A percentile compares a stretch with the other conserved stretches of the same genome.
Evolutionary conservation across 768 basidiomycete genomes (phyloP).

Genomic region (Hericium coralloides): DNA sequence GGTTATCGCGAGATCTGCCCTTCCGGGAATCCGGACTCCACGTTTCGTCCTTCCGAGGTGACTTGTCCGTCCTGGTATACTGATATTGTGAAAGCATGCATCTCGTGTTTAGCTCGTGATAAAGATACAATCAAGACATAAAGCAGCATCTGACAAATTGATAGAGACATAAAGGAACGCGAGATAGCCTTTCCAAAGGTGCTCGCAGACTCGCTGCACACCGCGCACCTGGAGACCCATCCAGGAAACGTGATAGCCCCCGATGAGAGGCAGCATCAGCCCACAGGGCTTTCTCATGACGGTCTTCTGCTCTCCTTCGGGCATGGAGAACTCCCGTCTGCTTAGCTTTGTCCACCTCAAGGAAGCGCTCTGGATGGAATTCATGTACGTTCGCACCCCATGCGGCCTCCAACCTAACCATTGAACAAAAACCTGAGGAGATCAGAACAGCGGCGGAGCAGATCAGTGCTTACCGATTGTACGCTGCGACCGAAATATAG

Average conservation of each 20-base stretch:
- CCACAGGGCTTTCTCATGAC: conserved; percentile 4
- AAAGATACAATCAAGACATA: too few species aligned
- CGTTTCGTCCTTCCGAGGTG: neutral
- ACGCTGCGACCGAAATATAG: conserved; percentile 3
- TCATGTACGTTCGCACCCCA: conserved; percentile 10
- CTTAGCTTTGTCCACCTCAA: neutral
- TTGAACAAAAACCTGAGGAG: neutral
- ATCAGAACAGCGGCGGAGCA: neutral
- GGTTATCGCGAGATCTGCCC: too few species aligned
- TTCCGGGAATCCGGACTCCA: too few species aligned
- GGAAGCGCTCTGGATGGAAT: conserved; percentile 9
- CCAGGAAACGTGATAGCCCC: conserved; percentile 1
- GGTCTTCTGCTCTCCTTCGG: neutral
- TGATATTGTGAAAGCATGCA: too few species aligned
- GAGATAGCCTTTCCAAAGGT: too few species aligned
- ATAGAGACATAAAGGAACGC: too few species aligned
- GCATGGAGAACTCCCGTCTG: conserved; percentile 5
- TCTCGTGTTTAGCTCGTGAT: too few species aligned
- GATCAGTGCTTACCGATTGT: conserved; percentile 5
- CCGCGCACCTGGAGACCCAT: conserved; percentile 5
- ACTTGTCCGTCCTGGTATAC: neutral
- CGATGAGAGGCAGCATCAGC: conserved; percentile 8
- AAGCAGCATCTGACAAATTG: too few species aligned
- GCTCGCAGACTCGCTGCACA: neutral
- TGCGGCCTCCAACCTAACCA: conserved; percentile 3